These are phyloP conservation scores for Populus ilicifolia DNA, from an alignment of 345 rosid genomes.

Conservation along the genomic window DNA sequence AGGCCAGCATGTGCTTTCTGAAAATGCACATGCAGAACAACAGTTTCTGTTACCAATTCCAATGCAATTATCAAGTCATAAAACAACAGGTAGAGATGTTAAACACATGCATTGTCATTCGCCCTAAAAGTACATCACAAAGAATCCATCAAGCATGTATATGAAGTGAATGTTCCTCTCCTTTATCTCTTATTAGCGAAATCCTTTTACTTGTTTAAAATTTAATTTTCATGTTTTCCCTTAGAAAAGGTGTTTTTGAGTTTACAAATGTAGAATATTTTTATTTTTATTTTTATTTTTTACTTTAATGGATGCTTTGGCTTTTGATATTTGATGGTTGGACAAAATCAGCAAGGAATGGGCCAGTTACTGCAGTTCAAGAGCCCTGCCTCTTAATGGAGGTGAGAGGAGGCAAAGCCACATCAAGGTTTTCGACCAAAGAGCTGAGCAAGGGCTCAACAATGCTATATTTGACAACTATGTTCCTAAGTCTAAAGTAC, in stretches of 20 bases:
- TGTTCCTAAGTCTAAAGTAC: background rate
- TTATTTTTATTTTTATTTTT: no score
- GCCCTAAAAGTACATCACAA: background rate
- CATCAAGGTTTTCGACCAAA: background rate
- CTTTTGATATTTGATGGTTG: background rate
- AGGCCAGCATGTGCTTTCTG: constrained; percentile 97
- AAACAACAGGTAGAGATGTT: background rate
- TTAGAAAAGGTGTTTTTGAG: background rate
- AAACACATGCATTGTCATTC: background rate
- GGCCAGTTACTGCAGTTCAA: background rate
- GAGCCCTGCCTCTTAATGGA: background rate
- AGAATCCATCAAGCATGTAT: background rate
- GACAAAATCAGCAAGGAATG: background rate
- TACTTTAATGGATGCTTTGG: background rate
- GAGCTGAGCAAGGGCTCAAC: background rate
- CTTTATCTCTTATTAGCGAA: background rate
- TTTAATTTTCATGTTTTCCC: background rate
- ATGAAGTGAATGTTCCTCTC: background rate
- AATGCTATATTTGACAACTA: background rate
- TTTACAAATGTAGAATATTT: no score
- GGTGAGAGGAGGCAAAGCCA: background rate
- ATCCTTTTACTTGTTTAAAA: no score
- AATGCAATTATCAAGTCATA: constrained; percentile 8
- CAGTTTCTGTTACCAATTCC: background rate
- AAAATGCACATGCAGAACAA: constrained; percentile 16